Base-by-base conservation (phyloP, 2,329 filamentous ascomycete species). In the Arthrobotrys sphaeroides region DNA sequence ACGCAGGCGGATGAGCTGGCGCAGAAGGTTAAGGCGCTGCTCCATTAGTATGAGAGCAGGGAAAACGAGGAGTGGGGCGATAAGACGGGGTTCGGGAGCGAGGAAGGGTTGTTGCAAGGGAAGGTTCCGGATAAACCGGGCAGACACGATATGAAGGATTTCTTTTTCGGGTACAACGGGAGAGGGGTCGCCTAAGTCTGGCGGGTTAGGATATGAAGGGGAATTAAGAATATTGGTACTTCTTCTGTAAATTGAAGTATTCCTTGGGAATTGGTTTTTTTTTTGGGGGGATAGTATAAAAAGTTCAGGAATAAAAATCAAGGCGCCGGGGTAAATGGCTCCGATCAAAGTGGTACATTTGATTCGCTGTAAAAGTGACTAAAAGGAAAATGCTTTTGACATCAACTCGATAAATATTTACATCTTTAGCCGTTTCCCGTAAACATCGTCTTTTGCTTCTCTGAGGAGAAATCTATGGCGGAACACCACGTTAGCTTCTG, bases 1-100 rank as follows among this genome's bases (percentile, higher is more conserved):
- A 91, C 90, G 13, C 94, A 98, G 83, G 93, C 94, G 0, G 94
- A 97, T 80, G 93, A 97, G 83, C 86, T 98, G 77, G 93, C 94
- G 70, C 89, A 89, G 80, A 92, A 93, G 82, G 93, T 98, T 53
- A 89, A 90, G 13, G 87, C 88, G 78, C 88, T 93, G 77, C 90
- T 95, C 72, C 88, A 90, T 82, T 87, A 89, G 79, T 65, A 65
- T 22, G 42, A 45, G 22, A 59, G 49, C 68, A 55, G 40, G 2
- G 16, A 40, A 26, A 73, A 73, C 38, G 13, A 18, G 28, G 16
- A 18, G 38, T 73, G 68, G 68, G 68, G 26, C 2, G 38, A 36
- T 10, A 36, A 26, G 24, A 65, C 60, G 59, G 68, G 68, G 38
- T 65, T 73, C 18, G 40, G 47, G 31, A 7, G 9, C 1, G 47